Conservation (phyloP, 345 rosid genomes). For the Clarkia xantiana region DNA sequence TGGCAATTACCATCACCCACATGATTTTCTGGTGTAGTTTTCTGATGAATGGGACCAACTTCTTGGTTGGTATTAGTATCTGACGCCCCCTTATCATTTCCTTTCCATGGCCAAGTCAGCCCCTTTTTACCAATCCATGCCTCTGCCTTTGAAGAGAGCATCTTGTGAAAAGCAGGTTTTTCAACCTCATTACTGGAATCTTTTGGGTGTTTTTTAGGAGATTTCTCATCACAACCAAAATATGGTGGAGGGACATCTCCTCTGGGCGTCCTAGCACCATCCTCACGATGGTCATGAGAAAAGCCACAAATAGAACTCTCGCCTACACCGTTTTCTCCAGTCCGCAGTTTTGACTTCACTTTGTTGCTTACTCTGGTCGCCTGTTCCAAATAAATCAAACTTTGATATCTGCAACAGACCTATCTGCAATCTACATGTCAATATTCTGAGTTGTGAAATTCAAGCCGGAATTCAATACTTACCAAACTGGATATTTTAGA, state of each 20-base stretch:
- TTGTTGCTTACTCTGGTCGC: conserved; percentile 76
- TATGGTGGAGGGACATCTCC: conserved; percentile 47
- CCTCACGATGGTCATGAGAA: conserved; percentile 64
- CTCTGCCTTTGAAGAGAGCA: conserved; percentile 63
- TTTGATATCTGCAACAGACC: no score
- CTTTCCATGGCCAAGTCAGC: conserved; percentile 93
- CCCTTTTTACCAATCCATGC: conserved; percentile 84
- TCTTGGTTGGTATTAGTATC: conserved; percentile 58
- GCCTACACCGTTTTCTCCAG: conserved; percentile 37
- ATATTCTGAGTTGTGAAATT: no score
- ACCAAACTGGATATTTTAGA: conserved; percentile 90
- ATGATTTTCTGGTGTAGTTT: conserved; percentile 35
- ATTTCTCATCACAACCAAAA: conserved; percentile 49
- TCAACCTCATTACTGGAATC: conserved; percentile 67
- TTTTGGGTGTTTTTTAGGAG: conserved; percentile 25
- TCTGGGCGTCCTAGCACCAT: conserved; percentile 87
- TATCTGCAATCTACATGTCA: no score
- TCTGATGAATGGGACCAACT: conserved; percentile 25
- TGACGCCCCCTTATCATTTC: conserved; percentile 52
- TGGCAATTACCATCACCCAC: conserved; percentile 33
- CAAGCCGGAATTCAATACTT: conserved; percentile 16
- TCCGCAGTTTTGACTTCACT: conserved; percentile 63
- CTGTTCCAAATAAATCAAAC: conserved; percentile 23
- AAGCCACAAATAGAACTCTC: conserved; percentile 61
- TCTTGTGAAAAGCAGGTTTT: conserved; percentile 55